A percentile compares a stretch with the other conserved stretches of the same genome.
Conservation (phyloP, 2,329 filamentous ascomycete species). For the Pyrenochaeta sp. region DNA sequence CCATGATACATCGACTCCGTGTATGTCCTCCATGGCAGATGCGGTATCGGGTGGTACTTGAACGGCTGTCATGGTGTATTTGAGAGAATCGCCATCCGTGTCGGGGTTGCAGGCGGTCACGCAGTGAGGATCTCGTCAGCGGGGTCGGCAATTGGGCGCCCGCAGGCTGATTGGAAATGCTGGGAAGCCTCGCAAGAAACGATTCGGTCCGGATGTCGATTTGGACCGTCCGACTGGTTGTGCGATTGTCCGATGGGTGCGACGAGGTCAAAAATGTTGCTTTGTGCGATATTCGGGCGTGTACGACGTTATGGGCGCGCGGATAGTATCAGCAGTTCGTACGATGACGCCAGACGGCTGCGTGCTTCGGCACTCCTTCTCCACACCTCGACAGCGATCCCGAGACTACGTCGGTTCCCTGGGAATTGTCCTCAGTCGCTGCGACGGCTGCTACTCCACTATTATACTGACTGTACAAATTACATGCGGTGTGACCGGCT, state of each 20-base stretch:
- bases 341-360: slow-evolving; percentile 26
- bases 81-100: slow-evolving; percentile 38
- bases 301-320: slow-evolving; percentile 14
- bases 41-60: slow-evolving; percentile 27
- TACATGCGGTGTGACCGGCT: not conserved
- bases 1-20: slow-evolving; percentile 89
- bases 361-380: slow-evolving; percentile 29
- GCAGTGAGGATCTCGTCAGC: slow-evolving; percentile 35
- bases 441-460: not conserved
- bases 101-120: slow-evolving; percentile 12
- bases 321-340: slow-evolving; percentile 15
- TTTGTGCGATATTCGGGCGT: slow-evolving; percentile 24
- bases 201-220: slow-evolving; percentile 5
- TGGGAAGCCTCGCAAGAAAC: slow-evolving; percentile 11
- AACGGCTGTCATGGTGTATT: slow-evolving; percentile 33
- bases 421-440: slow-evolving; percentile 2
- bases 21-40: slow-evolving; percentile 75
- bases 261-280: slow-evolving; percentile 10
- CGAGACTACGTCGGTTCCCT: not conserved
- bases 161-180: slow-evolving; percentile 33
- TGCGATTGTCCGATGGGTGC: slow-evolving; percentile 14
- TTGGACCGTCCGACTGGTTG: slow-evolving; percentile 10
- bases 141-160: slow-evolving; percentile 38
- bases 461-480: not conserved
- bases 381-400: slow-evolving; percentile 3